Evolutionary conservation across 306 rosid genomes (phyloP).

Genomic region (Astragalus membranaceus): DNA sequence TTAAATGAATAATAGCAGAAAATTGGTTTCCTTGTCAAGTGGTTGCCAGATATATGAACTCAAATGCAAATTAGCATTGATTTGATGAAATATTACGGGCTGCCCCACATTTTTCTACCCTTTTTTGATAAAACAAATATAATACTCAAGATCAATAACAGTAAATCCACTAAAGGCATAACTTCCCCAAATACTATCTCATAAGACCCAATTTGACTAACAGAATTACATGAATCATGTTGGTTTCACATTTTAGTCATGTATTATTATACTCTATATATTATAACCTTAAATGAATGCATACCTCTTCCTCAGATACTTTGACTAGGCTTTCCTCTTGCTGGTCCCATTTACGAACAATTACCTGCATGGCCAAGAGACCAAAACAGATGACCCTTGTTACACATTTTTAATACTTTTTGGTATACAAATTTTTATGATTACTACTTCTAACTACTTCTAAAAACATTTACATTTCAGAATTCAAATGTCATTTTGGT

Average conservation of each 20-base stretch:
- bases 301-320: conserved; percentile 78
- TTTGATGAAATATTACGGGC: neutral
- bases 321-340: conserved; percentile 56
- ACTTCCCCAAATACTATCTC: neutral
- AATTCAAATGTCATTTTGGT: neutral
- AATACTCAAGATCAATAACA: neutral
- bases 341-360: conserved; percentile 75
- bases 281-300: conserved; percentile 2
- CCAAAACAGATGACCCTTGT: neutral
- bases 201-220: neutral
- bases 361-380: conserved; percentile 43
- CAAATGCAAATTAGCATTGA: neutral
- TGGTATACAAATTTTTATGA: neutral
- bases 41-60: neutral
- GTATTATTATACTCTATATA: neutral
- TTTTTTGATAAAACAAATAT: neutral
- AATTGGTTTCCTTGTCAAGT: neutral
- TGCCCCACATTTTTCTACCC: neutral
- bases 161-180: neutral
- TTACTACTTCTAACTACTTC: neutral
- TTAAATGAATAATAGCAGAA: neutral
- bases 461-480: neutral
- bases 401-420: neutral
- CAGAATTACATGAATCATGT: neutral
- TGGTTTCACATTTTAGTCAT: neutral